These are phyloP conservation scores for Magnolia changhungtana DNA, from an alignment of 164 flowering plant genomes.

Conservation along the genomic window DNA sequence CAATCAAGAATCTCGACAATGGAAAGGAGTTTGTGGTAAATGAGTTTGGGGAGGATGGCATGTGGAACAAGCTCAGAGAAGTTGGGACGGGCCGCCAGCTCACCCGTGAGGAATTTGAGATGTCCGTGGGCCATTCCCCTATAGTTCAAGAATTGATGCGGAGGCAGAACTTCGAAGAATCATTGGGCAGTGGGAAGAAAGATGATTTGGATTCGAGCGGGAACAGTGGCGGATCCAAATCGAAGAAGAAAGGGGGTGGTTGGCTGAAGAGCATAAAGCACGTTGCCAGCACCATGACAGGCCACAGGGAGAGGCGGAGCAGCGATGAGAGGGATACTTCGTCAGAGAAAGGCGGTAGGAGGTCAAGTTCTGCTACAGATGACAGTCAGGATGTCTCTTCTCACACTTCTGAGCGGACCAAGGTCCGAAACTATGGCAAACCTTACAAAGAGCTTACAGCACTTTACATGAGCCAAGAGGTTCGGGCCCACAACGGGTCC, in stretches of 20 bases:
- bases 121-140: constrained; percentile 90
- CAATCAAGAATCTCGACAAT: constrained; percentile 84
- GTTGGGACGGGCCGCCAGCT: constrained; percentile 85
- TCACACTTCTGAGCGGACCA: constrained; percentile 80
- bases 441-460: constrained; percentile 75
- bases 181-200: constrained; percentile 25
- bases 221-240: constrained; percentile 36
- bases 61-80: constrained; percentile 80
- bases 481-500: constrained; percentile 93
- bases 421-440: constrained; percentile 87
- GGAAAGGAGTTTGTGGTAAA: constrained; percentile 95
- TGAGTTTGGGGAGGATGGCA: constrained; percentile 83
- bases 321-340: constrained; percentile 93
- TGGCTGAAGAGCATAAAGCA: constrained; percentile 81
- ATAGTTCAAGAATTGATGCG: constrained; percentile 95
- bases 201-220: constrained; percentile 29
- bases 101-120: constrained; percentile 95
- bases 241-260: constrained; percentile 70
- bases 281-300: constrained; percentile 60
- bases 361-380: constrained; percentile 97
- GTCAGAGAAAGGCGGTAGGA: constrained; percentile 87
- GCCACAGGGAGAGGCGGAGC: constrained; percentile 73
- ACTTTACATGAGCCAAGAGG: constrained; percentile 76
- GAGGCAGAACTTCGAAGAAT: constrained; percentile 84
- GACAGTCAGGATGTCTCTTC: constrained; percentile 87